Evolutionary conservation across 73 alveolate genomes (phyloP).

Genomic region (Blepharisma stoltei): DNA sequence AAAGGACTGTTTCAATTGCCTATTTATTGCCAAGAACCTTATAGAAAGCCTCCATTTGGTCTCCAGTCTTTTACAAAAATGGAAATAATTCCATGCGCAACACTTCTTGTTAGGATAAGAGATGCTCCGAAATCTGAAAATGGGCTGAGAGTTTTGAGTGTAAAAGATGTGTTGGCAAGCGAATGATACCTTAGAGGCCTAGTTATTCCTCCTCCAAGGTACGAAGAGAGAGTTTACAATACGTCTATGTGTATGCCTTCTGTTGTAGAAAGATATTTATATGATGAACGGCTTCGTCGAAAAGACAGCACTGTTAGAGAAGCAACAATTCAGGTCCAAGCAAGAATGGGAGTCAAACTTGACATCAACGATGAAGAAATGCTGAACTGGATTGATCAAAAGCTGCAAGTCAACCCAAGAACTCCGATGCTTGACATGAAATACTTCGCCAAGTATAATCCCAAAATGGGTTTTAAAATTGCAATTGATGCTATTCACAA

Average conservation of each 20-base stretch:
- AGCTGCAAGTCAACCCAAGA: conserved; percentile 23
- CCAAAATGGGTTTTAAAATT: conserved; percentile 62
- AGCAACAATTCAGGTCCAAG: conserved; percentile 30
- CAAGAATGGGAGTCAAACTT: not conserved
- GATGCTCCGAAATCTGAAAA: conserved; percentile 72
- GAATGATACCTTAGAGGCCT: conserved; percentile 55
- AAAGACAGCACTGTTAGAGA: conserved; percentile 39
- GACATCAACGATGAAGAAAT: conserved; percentile 34
- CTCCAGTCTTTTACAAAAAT: conserved; percentile 59
- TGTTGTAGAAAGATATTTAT: conserved; percentile 47
- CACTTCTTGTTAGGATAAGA: conserved; percentile 66
- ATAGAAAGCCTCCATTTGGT: conserved; percentile 62
- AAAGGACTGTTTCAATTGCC: conserved; percentile 76
- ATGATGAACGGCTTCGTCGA: conserved; percentile 39
- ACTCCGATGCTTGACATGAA: conserved; percentile 63
- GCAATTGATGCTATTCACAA: conserved; percentile 74
- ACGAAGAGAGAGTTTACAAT: conserved; percentile 61
- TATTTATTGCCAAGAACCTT: conserved; percentile 55
- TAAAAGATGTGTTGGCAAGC: conserved; percentile 40
- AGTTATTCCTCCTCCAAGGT: conserved; percentile 50
- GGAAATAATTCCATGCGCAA: conserved; percentile 82
- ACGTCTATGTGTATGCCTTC: conserved; percentile 50
- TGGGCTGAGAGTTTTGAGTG: conserved; percentile 64
- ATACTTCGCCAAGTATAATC: conserved; percentile 58
- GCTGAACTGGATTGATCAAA: conserved; percentile 30